Evolutionary conservation across 768 basidiomycete species (phyloP), one percentile per base, ranked within the genome.

Genomic region (Gloeophyllum trabeum): DNA sequence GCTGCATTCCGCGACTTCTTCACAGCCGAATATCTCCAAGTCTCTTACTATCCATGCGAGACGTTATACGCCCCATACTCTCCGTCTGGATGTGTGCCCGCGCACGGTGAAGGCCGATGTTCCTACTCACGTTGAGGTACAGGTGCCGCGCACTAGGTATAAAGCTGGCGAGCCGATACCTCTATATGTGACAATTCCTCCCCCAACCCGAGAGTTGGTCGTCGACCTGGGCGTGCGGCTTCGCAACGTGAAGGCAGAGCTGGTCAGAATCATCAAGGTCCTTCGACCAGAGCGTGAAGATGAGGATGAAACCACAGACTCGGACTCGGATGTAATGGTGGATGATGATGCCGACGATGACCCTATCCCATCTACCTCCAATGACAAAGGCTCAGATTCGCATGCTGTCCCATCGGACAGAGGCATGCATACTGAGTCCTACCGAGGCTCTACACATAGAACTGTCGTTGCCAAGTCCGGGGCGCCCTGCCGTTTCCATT

Each of bases 401-500:
- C 24, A 45, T 21, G 21, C 28, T 23, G 19, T 40, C 3, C 50
- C 57, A 23, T 54, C 57, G 19, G 47, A 61, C 32, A 50, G 57
- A 35, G 42, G 53, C 26, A 45, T 40, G 42, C 42, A 41, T 40
- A 53, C 40, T 5, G 35, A 25, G 1, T 28, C 38, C 18, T n/a
- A n/a, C n/a, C n/a, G n/a, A n/a, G n/a, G n/a, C n/a, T 61, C 69
- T 14, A 60, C 66, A 32, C 71, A 73, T 49, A 63, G 67, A 28
- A 66, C 70, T 2, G 67, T 81, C 40, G 66, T 97, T 21, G 80
- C 89, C 10, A 75, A 83, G 5, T 91, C 92, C 12, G 94, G 94
- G 36, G 92, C 91, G 34, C 83, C 89, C 16, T 91, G 90, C 57
- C 80, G 90, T 36, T 91, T 96, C 56, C 91, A 96, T 50, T 75